Base-by-base conservation (phyloP, 805 yeast genomes). In the Metschnikowia cerradonensis region DNA sequence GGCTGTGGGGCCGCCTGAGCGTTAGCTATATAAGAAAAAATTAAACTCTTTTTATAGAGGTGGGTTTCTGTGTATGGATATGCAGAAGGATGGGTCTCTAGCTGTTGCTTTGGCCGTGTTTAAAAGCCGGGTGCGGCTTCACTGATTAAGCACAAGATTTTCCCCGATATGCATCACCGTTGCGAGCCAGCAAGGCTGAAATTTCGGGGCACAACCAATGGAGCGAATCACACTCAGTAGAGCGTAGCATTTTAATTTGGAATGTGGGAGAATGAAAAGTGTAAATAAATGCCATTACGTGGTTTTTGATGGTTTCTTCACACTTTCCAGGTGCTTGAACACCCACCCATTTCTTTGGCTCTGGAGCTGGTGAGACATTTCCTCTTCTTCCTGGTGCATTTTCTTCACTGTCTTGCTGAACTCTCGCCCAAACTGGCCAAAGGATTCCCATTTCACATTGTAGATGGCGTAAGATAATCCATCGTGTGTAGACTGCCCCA, bases 381-480 rank as follows among this genome's bases (percentile, higher is more conserved):
- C 57, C 45, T 56, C 55, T 45, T 70, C 74, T 8, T 59, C 56
- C 11, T 56, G 39, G 23, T 60, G 41, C 47, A 71, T 76, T 7
- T 49, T 42, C 42, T 62, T 65, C 40, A 64, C 65, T 38, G 59
- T 50, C 49, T 71, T 72, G 55, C 60, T 63, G 14, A 71, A 49
- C 44, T 70, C 75, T 23, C 59, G 54, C 31, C 64, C 57, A 49
- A 67, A 67, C 26, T 63, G 57, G 4, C 67, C 67, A n/a, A 48
- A 63, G 56, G 50, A 53, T 55, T 68, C 78, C 82, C 82, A 80
- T 57, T 73, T 71, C 41, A 83, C 82, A 45, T 69, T 72, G 55
- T 78, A 80, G 2, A 94, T 71, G 4, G 85, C 83, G 50, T 77
- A 74, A 37, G 96, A 86, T 41, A 83, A 77, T 1, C 99, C 99